These are phyloP conservation scores for Zygosaccharomyces kombuchaensis DNA, from an alignment of 805 yeast genomes.

Conservation along the genomic window DNA sequence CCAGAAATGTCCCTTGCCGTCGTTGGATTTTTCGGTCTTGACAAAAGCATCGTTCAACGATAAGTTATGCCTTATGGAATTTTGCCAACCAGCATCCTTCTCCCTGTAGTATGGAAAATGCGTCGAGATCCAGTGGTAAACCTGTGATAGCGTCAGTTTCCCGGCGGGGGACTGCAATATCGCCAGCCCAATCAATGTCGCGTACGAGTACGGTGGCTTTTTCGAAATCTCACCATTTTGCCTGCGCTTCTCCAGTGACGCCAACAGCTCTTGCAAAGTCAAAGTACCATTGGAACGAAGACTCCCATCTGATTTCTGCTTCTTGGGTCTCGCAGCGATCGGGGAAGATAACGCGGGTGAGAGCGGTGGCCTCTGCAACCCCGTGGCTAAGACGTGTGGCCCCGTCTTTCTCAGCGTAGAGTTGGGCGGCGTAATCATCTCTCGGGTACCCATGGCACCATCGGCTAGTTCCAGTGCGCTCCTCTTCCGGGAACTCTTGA, in stretches of 20 bases:
- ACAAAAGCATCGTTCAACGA: conserved; percentile 90
- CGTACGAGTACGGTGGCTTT: conserved; percentile 94
- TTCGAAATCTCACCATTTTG: conserved; percentile 16
- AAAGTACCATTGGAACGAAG: conserved; percentile 31
- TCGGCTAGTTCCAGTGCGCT: conserved; percentile 3
- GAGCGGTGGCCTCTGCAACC: conserved; percentile 18
- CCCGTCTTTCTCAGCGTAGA: conserved; percentile 22
- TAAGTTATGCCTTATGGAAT: conserved; percentile 90
- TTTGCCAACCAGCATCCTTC: conserved; percentile 95
- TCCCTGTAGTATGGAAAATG: conserved; percentile 79
- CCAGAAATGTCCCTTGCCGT: conserved; percentile 89
- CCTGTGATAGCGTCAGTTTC: conserved; percentile 74
- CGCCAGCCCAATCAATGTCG: conserved; percentile 90
- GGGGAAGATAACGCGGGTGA: conserved; percentile 35
- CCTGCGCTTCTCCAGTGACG: conserved; percentile 22
- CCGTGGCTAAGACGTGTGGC: neutral
- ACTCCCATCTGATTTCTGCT: conserved; percentile 28
- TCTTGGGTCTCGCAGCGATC: conserved; percentile 29
- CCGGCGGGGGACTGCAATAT: conserved; percentile 72
- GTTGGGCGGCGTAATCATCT: conserved; percentile 30
- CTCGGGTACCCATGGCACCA: conserved; percentile 5
- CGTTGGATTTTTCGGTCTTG: conserved; percentile 83
- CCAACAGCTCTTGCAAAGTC: conserved; percentile 29
- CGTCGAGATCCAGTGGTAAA: conserved; percentile 86
- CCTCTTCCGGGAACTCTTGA: conserved; percentile 12